Conservation (phyloP, 331 rosid species). For the Telfairia occidentalis region DNA sequence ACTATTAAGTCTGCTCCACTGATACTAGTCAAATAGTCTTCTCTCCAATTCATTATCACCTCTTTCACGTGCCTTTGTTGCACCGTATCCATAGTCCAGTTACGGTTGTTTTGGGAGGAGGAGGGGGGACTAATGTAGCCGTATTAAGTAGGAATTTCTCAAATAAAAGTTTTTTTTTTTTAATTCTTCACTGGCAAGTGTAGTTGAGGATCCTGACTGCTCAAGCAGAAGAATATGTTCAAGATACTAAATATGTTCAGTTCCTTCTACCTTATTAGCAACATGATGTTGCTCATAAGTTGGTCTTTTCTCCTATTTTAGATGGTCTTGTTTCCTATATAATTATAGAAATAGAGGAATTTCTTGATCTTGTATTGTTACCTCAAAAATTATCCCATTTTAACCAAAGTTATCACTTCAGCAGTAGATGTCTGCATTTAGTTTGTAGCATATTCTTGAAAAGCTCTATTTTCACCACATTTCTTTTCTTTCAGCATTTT, state of each 20-base stretch:
- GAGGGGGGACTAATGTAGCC: not conserved
- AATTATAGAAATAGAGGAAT: not conserved
- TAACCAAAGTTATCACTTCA: not conserved
- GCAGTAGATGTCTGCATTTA: not conserved
- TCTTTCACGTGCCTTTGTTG: too few relatives aligned
- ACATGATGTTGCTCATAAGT: not conserved
- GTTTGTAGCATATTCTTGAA: not conserved
- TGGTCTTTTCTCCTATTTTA: not conserved
- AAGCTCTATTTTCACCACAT: not conserved
- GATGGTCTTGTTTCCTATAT: not conserved
- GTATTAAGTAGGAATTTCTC: not conserved
- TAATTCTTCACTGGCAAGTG: not conserved
- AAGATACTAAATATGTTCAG: not conserved
- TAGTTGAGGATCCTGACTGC: too few relatives aligned
- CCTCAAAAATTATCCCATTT: not conserved
- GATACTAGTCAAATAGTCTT: not conserved
- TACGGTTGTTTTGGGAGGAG: not conserved
- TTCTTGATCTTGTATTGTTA: not conserved
- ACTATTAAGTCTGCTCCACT: not conserved
- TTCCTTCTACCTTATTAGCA: not conserved
- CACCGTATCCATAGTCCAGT: not conserved
- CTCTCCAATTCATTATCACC: not conserved
- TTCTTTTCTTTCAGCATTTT: slow-evolving; percentile 57
- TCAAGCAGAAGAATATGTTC: not conserved
- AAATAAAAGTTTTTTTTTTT: not conserved